phyloP scores from a whole-genome alignment of 768 basidiomycete genomes.

The Naematelia aurantialba region DNA sequence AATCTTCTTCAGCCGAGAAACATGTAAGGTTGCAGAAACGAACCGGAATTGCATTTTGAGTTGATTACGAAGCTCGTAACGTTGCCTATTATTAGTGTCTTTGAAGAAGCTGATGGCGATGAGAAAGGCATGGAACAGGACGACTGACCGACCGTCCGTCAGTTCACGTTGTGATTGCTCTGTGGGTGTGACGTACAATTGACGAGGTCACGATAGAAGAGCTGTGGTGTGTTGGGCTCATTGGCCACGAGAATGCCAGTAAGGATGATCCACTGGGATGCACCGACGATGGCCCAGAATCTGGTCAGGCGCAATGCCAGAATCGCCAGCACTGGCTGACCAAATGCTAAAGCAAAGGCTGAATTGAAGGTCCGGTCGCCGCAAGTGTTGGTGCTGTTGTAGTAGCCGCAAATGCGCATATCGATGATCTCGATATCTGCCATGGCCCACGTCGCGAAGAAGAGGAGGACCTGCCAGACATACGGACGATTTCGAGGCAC shows the following conservation, averaged over 20 bases:
- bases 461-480: conserved; percentile 42
- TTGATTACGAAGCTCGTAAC: conserved; percentile 68
- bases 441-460: conserved; percentile 40
- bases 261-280: conserved; percentile 44
- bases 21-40: no score
- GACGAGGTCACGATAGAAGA: conserved; percentile 52
- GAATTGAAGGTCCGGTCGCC: conserved; percentile 49
- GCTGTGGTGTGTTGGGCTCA: conserved; percentile 44
- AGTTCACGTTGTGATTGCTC: not conserved
- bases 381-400: conserved; percentile 34
- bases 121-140: conserved; percentile 75
- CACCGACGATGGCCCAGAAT: conserved; percentile 36
- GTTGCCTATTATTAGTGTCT: conserved; percentile 58
- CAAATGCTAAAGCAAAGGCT: conserved; percentile 35
- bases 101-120: conserved; percentile 61
- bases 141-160: conserved; percentile 50
- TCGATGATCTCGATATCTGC: conserved; percentile 39
- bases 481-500: conserved; percentile 27
- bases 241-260: conserved; percentile 41
- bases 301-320: conserved; percentile 50
- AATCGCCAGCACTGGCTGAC: conserved; percentile 50
- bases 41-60: conserved; percentile 65
- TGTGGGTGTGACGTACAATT: conserved; percentile 26
- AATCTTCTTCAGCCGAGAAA: no score
- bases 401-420: conserved; percentile 41